Conservation (phyloP, 768 basidiomycete genomes). For the Boletus edulis region DNA sequence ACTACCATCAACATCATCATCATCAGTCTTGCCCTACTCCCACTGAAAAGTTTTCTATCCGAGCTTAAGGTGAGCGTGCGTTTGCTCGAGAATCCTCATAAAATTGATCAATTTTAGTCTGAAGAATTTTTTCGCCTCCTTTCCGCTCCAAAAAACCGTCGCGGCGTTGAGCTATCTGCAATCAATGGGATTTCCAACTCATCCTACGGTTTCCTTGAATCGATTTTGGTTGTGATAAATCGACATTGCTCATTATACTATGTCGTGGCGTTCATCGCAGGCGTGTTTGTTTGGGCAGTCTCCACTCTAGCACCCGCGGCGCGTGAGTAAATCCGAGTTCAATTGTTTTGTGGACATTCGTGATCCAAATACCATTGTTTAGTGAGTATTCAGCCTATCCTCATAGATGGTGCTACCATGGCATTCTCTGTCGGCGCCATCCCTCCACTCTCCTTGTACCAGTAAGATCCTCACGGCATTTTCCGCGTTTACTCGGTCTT, state of each 20-base stretch:
- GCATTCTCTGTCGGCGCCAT: constrained; percentile 16
- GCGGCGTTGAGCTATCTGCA: background rate
- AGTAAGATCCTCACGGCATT: background rate
- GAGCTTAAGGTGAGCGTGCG: constrained; percentile 8
- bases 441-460: constrained; percentile 11
- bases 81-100: no score
- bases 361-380: background rate
- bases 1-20: constrained; percentile 16
- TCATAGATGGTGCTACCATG: constrained; percentile 11
- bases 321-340: constrained; percentile 4
- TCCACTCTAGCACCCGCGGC: constrained; percentile 9
- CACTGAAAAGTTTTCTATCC: constrained; percentile 7
- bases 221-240: background rate
- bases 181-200: constrained; percentile 16
- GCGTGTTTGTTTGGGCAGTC: constrained; percentile 5
- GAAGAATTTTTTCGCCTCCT: constrained; percentile 22
- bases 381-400: constrained; percentile 15
- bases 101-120: constrained; percentile 4
- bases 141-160: background rate
- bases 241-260: constrained; percentile 10
- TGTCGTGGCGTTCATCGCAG: constrained; percentile 3
- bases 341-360: background rate
- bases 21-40: constrained; percentile 12
- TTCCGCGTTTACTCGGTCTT: background rate
- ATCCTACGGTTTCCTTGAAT: constrained; percentile 9